Conservation (phyloP, 208 protist species). For the Crithidia sp. region DNA sequence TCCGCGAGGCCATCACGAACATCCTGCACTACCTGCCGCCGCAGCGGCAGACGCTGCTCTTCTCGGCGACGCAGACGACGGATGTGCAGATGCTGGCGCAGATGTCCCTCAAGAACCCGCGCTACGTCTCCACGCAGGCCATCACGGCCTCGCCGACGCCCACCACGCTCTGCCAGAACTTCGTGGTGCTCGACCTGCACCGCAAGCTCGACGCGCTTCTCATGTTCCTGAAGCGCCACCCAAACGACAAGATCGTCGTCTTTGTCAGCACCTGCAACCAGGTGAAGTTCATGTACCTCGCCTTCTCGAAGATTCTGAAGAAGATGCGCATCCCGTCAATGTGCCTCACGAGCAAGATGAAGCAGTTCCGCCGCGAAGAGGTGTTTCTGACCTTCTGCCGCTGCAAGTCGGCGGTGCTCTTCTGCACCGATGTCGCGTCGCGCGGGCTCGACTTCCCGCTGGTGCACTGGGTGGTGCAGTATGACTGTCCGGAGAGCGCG, state of each 20-base stretch:
- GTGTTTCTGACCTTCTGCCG: constrained; percentile 92
- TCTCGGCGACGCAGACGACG: constrained; percentile 99
- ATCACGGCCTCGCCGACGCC: constrained; percentile 85
- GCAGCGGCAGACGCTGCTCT: constrained; percentile 98
- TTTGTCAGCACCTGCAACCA: constrained; percentile 99
- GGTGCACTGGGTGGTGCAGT: constrained; percentile 99
- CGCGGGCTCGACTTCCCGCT: constrained; percentile 97
- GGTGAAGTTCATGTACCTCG: constrained; percentile 95
- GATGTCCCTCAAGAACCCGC: constrained; percentile 92
- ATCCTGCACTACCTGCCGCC: constrained; percentile 94
- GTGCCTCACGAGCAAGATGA: constrained; percentile 95
- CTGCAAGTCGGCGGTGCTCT: constrained; percentile 92
- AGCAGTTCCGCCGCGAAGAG: constrained; percentile 92
- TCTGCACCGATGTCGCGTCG: constrained; percentile 99
- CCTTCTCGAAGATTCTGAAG: constrained; percentile 89
- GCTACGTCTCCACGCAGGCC: constrained; percentile 96
- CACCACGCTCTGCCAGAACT: constrained; percentile 93
- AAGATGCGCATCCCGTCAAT: constrained; percentile 93
- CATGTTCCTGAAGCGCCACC: constrained; percentile 97
- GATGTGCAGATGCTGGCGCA: constrained; percentile 94
- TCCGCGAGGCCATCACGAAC: constrained; percentile 91
- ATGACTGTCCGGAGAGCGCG: constrained; percentile 98
- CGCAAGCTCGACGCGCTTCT: constrained; percentile 98
- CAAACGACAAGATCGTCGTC: constrained; percentile 96
- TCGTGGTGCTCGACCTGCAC: constrained; percentile 89